These are phyloP conservation scores for Fusarium sp. DNA, from an alignment of 2,329 filamentous ascomycete genomes.

Conservation along the genomic window DNA sequence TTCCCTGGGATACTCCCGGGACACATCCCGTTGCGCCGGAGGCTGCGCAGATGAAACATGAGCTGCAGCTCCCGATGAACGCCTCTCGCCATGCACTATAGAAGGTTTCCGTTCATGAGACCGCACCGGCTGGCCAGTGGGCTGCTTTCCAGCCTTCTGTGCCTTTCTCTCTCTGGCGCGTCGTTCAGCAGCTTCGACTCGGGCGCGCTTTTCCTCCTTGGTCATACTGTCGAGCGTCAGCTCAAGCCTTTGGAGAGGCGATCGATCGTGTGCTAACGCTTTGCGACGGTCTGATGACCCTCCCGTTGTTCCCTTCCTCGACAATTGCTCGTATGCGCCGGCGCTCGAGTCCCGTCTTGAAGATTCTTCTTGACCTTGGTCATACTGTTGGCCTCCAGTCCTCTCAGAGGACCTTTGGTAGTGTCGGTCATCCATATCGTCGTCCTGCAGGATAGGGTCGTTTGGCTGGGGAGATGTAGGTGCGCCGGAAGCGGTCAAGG, in stretches of 20 bases:
- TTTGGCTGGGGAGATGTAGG: slow-evolving; percentile 8
- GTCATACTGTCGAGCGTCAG: slow-evolving; percentile 90
- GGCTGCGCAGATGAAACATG: slow-evolving; percentile 26
- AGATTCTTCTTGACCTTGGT: slow-evolving; percentile 35
- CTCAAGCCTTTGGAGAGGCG: slow-evolving; percentile 92
- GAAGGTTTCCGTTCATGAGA: slow-evolving; percentile 40
- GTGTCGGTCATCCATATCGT: slow-evolving; percentile 44
- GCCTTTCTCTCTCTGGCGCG: slow-evolving; percentile 70
- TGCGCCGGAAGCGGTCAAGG: slow-evolving; percentile 23
- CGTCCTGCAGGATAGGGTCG: slow-evolving; percentile 26
- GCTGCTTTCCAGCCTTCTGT: slow-evolving; percentile 46
- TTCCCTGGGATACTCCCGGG: slow-evolving; percentile 25
- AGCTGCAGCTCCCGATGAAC: slow-evolving; percentile 22
- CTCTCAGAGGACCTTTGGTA: slow-evolving; percentile 38
- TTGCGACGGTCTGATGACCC: slow-evolving; percentile 57
- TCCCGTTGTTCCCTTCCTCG: slow-evolving; percentile 52
- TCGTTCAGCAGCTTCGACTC: slow-evolving; percentile 83
- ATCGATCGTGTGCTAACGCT: slow-evolving; percentile 81
- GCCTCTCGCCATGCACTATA: slow-evolving; percentile 28
- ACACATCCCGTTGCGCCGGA: slow-evolving; percentile 25
- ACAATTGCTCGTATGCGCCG: slow-evolving; percentile 39
- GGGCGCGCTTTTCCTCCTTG: slow-evolving; percentile 92
- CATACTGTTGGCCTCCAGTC: slow-evolving; percentile 31
- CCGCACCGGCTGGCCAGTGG: slow-evolving; percentile 31
- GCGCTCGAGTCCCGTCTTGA: slow-evolving; percentile 38